Conservation (phyloP, 108 stramenopile genomes). For the Aurantiochytrium sp. region DNA sequence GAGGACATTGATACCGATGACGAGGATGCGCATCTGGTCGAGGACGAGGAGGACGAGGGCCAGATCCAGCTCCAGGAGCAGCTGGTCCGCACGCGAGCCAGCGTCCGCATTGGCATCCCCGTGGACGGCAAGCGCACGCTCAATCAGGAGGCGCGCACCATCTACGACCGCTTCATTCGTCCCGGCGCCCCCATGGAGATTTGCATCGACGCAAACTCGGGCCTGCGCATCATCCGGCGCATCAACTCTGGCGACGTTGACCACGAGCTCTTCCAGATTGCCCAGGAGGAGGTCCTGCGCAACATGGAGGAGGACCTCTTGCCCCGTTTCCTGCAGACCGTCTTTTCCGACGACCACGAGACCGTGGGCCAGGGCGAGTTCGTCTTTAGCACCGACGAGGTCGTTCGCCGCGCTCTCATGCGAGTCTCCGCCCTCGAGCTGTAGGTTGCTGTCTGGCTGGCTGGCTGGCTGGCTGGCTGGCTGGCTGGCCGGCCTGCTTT, state of each 20-base stretch:
- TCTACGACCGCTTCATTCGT: background rate
- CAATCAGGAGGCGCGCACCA: background rate
- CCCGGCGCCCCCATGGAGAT: background rate
- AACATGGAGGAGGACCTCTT: slow-evolving; percentile 28
- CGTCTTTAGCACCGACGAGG: background rate
- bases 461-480: too few species aligned
- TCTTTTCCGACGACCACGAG: background rate
- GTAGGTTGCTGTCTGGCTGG: background rate
- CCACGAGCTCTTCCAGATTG: background rate
- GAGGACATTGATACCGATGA: background rate
- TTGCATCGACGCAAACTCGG: background rate
- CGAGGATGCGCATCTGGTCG: background rate
- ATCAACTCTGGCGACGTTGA: background rate
- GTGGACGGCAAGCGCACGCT: background rate
- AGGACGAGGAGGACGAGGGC: slow-evolving; percentile 4
- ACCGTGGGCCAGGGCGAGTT: background rate
- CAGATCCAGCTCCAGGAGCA: background rate
- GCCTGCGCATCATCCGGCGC: background rate
- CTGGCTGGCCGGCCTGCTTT: too few species aligned
- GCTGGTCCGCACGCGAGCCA: background rate
- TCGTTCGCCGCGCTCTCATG: background rate
- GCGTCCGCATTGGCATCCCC: background rate
- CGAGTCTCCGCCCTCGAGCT: background rate
- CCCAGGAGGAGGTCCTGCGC: slow-evolving; percentile 7
- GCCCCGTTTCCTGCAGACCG: background rate